phyloP scores from a whole-genome alignment of 169 alveolate genomes.

The Ichthyophthirius multifiliis region DNA sequence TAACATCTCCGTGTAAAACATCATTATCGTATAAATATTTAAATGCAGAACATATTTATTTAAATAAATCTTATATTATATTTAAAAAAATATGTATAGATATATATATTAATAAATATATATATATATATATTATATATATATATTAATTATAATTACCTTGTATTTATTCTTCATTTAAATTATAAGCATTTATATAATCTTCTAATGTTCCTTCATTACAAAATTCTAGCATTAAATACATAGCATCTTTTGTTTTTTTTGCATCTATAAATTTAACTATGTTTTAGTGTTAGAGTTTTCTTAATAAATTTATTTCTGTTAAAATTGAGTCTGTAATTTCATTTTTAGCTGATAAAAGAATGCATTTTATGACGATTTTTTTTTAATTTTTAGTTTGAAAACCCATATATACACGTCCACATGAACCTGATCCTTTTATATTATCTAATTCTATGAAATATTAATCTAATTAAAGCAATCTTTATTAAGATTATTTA shows the following conservation, averaged over 20 bases:
- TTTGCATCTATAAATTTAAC: constrained; percentile 29
- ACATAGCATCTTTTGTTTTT: constrained; percentile 9
- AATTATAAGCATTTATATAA: not conserved
- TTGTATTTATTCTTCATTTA: not conserved
- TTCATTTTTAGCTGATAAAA: constrained; percentile 13
- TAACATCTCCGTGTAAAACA: constrained; percentile 48
- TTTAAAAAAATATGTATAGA: too few species aligned
- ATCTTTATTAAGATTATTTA: too few species aligned
- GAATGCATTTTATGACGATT: constrained; percentile 26
- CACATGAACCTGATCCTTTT: too few species aligned
- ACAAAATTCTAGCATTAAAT: constrained; percentile 30
- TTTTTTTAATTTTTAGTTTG: too few species aligned
- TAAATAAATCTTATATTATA: not conserved
- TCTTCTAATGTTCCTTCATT: constrained; percentile 29
- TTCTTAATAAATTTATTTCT: constrained; percentile 25
- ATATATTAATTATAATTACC: not conserved
- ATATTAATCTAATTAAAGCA: too few species aligned
- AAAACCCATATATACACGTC: too few species aligned
- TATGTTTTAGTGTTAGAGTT: constrained; percentile 2
- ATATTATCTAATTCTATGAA: too few species aligned
- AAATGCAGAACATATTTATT: constrained; percentile 3
- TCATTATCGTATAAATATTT: constrained; percentile 2
- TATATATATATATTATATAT: not conserved
- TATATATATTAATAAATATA: not conserved
- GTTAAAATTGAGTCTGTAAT: constrained; percentile 12